Base-by-base conservation (phyloP, 257 asterid species). In the Plantago major region DNA sequence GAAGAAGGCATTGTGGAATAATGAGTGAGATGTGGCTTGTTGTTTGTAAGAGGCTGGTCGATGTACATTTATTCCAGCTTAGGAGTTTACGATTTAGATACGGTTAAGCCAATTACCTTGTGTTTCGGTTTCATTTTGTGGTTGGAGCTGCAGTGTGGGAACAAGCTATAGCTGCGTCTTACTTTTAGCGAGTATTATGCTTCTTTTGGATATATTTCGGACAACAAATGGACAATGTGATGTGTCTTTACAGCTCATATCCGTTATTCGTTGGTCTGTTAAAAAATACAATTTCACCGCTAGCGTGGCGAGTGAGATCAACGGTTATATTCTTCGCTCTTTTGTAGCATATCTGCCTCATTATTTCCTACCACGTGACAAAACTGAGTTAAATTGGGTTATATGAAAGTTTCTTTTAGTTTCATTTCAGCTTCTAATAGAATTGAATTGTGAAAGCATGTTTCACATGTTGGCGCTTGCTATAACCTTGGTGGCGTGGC, bases 61-160 rank as follows among this genome's bases (percentile, higher is more conserved):
- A 10, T 37, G 7, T 44, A 42, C 14, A 59, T 46, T 30, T 48
- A 40, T 46, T 6, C 46, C 48, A 19, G 48, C 57, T 11, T 14
- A 14, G 54, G 15, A 37, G 53, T 11, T 11, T 7, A 14, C 3
- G 48, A n/a, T 46, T 56, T 7, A 33, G 26, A 6, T 30, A 55
- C 42, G 49, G 33, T 22, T 56, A 67, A n/a, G 60, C 55, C 30
- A 53, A 16, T 33, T 45, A 56, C n/a, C 61, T 51, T 46, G 62
- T 45, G 18, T 37, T 18, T 11, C 30, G 6, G 43, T 19, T 54
- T 53, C 37, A 47, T 42, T 63, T 62, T 60, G 37, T 13, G 50
- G 30, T 55, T 60, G 33, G 47, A 13, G 14, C 45, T 60, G n/a
- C 50, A 64, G 60, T 54, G 12, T 11, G 58, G 38, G 53, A 69